Conservation (phyloP, 768 basidiomycete species). For the Gautieria morchelliformis region DNA sequence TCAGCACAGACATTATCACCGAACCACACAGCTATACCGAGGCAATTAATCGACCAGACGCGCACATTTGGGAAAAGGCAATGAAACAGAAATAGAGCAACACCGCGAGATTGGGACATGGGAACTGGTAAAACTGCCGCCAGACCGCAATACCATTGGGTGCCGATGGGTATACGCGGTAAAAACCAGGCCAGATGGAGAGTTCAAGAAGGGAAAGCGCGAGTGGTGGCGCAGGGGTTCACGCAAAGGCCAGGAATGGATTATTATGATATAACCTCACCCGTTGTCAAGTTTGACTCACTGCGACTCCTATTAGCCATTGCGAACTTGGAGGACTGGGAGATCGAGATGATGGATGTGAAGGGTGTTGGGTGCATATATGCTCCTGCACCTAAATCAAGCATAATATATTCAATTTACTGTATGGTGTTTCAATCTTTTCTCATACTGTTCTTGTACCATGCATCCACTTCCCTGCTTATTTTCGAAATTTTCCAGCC, state of each 20-base stretch:
- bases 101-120: slow-evolving; percentile 16
- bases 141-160: slow-evolving; percentile 13
- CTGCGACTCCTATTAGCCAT: slow-evolving; percentile 19
- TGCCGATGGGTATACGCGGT: slow-evolving; percentile 19
- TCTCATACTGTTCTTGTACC: too few species aligned
- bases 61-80: slow-evolving; percentile 16
- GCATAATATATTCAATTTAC: too few species aligned
- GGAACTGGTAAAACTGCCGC: slow-evolving; percentile 13
- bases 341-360: slow-evolving; percentile 23
- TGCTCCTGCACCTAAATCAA: too few species aligned
- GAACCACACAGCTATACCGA: slow-evolving; percentile 10
- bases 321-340: slow-evolving; percentile 17
- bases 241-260: slow-evolving; percentile 14
- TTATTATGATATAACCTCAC: slow-evolving; percentile 29
- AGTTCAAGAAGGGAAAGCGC: slow-evolving; percentile 16
- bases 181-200: slow-evolving; percentile 17
- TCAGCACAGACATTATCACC: not conserved
- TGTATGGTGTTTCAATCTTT: too few species aligned
- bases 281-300: slow-evolving; percentile 28
- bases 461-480: too few species aligned
- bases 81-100: slow-evolving; percentile 16
- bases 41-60: slow-evolving; percentile 8
- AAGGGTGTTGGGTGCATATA: too few species aligned
- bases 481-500: too few species aligned
- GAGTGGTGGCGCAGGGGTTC: slow-evolving; percentile 20